Evolutionary conservation across 1,284 basidiomycete species (phyloP), one percentile per base, ranked within the genome.

Genomic region (Rhodotorula sp.): DNA sequence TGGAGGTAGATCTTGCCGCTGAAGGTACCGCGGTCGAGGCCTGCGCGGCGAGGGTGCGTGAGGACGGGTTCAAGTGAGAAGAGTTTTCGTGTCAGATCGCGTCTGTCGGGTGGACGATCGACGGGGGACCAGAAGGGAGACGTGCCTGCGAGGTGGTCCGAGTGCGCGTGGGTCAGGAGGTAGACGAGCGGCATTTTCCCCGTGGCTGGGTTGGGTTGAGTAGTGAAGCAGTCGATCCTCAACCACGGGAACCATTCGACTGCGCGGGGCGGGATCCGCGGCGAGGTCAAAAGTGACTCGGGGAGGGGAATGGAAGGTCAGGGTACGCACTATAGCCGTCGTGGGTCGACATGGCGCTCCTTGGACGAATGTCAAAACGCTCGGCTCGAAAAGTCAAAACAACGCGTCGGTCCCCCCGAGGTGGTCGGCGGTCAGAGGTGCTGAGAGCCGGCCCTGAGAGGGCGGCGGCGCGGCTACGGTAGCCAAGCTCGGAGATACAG

Each of bases 81-180:
- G 34, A 34, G 34, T 34, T 6, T 8, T 34, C 34, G 34, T 34
- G 34, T 34, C 34, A 5, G 34, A 34, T 34, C 3, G 5, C 34
- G 34, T 34, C 34, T 34, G 34, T 34, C 5, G 34, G 34, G 34
- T 4, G 34, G 5, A 34, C 34, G 34, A 6, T 34, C 34, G 34
- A 34, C 34, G 7, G 34, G 5, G 1, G 34, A 34, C 34, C 34
- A 34, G 8, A 34, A 34, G 18, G 18, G 14, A 8, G 28, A 16
- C 68, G 4, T 18, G 69, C 76, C 77, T 47, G 58, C 64, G 12
- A 75, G 57, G 49, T 79, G 78, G 50, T 79, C 78, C 18, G 77
- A 75, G 60, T 79, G 78, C 3, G 72, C 70, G 26, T 79, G 78
- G 3, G 77, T 73, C 43, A 79, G 67, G 19, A 79, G 73, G 60